These are phyloP conservation scores for Vigna hirtella DNA, from an alignment of 306 rosid species.

Conservation along the genomic window DNA sequence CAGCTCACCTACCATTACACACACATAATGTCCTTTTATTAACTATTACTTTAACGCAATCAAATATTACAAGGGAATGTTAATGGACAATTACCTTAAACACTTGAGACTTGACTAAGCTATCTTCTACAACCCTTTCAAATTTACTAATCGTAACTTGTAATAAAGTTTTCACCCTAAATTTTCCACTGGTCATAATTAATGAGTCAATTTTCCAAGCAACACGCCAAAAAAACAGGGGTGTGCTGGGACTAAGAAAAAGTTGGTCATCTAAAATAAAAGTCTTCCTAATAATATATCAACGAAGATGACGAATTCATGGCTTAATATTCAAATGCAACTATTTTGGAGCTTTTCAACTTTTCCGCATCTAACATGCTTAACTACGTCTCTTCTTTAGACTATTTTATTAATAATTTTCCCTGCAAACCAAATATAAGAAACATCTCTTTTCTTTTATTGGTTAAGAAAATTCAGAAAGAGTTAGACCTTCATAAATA, in stretches of 20 bases:
- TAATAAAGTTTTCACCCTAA: constrained; percentile 8
- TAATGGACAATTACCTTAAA: constrained; percentile 32
- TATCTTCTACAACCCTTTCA: background rate
- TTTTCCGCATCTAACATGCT: constrained; percentile 2
- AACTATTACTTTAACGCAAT: background rate
- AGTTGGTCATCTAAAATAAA: constrained; percentile 1
- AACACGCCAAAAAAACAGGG: background rate
- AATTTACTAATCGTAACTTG: constrained; percentile 6
- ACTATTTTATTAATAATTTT: background rate
- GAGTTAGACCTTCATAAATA: background rate
- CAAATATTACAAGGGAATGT: background rate
- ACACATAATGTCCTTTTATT: background rate
- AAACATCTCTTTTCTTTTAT: background rate
- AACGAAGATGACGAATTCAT: constrained; percentile 7
- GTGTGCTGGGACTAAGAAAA: background rate
- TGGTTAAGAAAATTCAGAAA: background rate
- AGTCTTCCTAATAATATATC: constrained; percentile 8
- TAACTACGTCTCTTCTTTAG: background rate
- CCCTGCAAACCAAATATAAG: background rate
- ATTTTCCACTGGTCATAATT: constrained; percentile 7
- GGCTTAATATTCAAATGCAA: constrained; percentile 18
- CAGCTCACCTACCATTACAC: constrained; percentile 32
- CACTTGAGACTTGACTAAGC: background rate
- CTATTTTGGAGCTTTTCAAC: constrained; percentile 10
- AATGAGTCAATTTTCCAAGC: background rate